These are phyloP conservation scores for Pochonia chlamydosporia DNA, from an alignment of 2,329 filamentous ascomycete species.

Conservation along the genomic window DNA sequence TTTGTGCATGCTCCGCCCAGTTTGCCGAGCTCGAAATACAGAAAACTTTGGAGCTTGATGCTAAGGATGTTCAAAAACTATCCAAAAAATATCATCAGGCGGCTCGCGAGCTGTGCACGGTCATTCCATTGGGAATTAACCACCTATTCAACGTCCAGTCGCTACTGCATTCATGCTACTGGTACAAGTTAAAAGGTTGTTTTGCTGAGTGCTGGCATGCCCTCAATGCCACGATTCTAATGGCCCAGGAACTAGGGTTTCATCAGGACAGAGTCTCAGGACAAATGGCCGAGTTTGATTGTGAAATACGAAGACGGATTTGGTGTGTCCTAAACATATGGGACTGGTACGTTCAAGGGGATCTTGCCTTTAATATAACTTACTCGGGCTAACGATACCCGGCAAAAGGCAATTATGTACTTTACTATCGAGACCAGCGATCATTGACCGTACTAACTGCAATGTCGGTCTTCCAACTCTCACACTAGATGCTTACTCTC, in stretches of 20 bases:
- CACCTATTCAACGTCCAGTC: not conserved
- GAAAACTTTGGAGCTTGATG: too few species aligned
- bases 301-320: not conserved
- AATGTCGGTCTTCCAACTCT: not conserved
- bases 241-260: not conserved
- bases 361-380: too few species aligned
- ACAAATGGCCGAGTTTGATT: not conserved
- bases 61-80: too few species aligned
- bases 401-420: not conserved
- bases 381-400: too few species aligned
- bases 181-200: not conserved
- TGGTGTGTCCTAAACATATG: not conserved
- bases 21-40: too few species aligned
- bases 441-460: not conserved
- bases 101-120: not conserved
- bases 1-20: too few species aligned
- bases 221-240: not conserved
- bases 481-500: not conserved
- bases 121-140: not conserved
- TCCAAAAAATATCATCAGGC: not conserved
- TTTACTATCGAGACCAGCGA: not conserved
- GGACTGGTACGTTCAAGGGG: too few species aligned
- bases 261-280: not conserved
- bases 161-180: not conserved
- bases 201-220: not conserved